Base-by-base conservation (phyloP, 192 early-diverging fungal genomes). In the Coemansia sp. region DNA sequence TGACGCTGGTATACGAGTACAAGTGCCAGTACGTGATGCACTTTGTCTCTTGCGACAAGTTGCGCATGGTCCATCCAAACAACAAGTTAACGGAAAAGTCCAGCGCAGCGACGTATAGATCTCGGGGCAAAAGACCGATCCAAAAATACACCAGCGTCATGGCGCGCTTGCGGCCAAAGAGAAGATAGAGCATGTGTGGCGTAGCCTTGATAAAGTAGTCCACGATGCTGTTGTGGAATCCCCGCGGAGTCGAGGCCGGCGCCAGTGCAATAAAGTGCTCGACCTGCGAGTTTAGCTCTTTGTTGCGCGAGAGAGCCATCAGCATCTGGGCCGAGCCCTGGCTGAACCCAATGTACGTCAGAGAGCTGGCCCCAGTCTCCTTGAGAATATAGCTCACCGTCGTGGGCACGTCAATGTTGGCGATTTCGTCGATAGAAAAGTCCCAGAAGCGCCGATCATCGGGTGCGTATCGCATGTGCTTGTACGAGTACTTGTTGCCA, bases 341-440 rank as follows among this genome's bases (percentile, higher is more conserved):
- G 39, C 94, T 95, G 68, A 97, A 98, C n/a, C 96, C 96, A 66
- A 98, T 92, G 77, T 96, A 98, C 1, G 94, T 89, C 38, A 98
- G 78, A 29, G 86, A 87, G n/a, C 84, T 78, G 2, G 87, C 91
- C 0, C 92, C 93, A 23, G 96, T 97, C 34, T 84, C 86, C 34
- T 85, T 80, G 48, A 98, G 81, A 57, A 98, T 95, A 76, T 95
- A 94, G 71, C 95, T 90, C 14, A 98, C 87, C 0, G 90, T 88
- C 50, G 93, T 88, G 3, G 94, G 94, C 32, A 98, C 76, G 74
- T 98, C 96, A 73, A 88, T 89, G 46, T 89, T 75, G 25, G 94
- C 94, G 37, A 95, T 88, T 64, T 97, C 91, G 79, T 98, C 94
- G 64, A 98, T 90, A 2, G 92, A 93, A 79, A 94, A 98, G 75